Evolutionary conservation across 2,329 filamentous ascomycete genomes (phyloP), one percentile per base, ranked within the genome.

Genomic region (Juglanconis juglandina): DNA sequence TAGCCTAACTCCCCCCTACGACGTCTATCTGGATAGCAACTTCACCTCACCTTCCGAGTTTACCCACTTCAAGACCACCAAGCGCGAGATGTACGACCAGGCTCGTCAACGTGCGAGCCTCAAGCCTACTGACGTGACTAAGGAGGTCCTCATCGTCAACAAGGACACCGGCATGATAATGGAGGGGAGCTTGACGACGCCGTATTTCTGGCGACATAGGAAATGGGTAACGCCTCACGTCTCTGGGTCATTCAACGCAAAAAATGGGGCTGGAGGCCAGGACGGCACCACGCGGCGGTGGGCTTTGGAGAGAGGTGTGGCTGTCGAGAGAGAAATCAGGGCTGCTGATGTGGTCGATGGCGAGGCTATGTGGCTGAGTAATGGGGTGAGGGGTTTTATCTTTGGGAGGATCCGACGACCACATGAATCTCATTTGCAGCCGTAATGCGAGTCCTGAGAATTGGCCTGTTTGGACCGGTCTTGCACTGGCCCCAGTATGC

Each of bases 291-390:
- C 89, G 5, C 84, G 94, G 65, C 80, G 91, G 60, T 96, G 92
- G 88, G 89, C 91, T n/a, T 71, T 98, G 47, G 83, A 88, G 62
- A 83, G 81, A 84, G 76, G 75, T 0, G 75, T 95, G 49, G 92
- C 84, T 56, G 78, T 81, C 35, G 90, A 96, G 69, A 82, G 86
- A 64, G 73, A 77, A 3, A 78, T 96, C 14, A 72, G 72, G n/a
- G 78, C 77, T 2, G 75, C 80, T 11, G 86, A 86, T 6, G 72
- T 96, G 11, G 70, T 79, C 3, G 80, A 91, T 64, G 90, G 88
- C 1, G 93, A 97, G 72, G 81, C 87, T 56, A 89, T 93, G 63
- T 96, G 92, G 90, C 76, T 97, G 56, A 96, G 92, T 72, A 97
- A 94, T 72, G 92, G 90, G 0, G 89, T 94, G 1, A 83, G 89